phyloP scores from a whole-genome alignment of 805 yeast species.

The Zygoascus flipseniorum region DNA sequence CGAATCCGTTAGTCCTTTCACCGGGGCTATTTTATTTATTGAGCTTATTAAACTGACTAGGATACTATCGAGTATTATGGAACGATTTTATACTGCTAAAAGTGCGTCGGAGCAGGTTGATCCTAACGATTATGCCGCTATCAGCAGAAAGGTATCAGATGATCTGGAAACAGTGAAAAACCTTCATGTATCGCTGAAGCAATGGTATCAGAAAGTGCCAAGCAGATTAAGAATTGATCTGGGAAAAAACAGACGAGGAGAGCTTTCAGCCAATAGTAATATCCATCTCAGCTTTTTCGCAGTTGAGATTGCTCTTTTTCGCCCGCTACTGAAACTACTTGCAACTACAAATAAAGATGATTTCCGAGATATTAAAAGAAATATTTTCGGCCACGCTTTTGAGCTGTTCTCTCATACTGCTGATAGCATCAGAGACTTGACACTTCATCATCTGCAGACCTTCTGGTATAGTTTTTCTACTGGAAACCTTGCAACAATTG shows the following conservation, averaged over 20 bases:
- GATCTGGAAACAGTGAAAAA: conserved; percentile 17
- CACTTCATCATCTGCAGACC: conserved; percentile 21
- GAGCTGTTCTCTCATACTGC: conserved; percentile 21
- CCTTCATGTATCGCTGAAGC: conserved; percentile 17
- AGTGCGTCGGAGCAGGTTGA: neutral
- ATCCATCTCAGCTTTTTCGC: conserved; percentile 21
- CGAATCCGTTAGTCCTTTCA: conserved; percentile 5
- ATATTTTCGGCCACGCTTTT: conserved; percentile 18
- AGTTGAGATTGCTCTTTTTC: conserved; percentile 20
- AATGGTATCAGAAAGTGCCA: conserved; percentile 23
- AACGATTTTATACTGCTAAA: conserved; percentile 13
- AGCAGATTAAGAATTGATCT: conserved; percentile 18
- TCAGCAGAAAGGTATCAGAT: conserved; percentile 9
- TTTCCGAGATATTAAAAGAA: conserved; percentile 15
- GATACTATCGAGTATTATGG: conserved; percentile 19
- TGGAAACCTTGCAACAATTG: conserved; percentile 18
- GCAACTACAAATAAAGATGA: conserved; percentile 13
- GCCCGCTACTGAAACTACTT: conserved; percentile 19
- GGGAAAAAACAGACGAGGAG: conserved; percentile 13
- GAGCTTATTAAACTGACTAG: conserved; percentile 18
- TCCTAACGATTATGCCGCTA: neutral
- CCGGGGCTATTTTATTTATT: conserved; percentile 17
- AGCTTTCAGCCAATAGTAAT: conserved; percentile 20
- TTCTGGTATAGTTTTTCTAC: conserved; percentile 23
- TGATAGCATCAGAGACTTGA: conserved; percentile 17